A percentile compares a stretch with the other conserved stretches of the same genome.
Conservation (phyloP, 176 grass and related monocot species). For the Triticum urartu region DNA sequence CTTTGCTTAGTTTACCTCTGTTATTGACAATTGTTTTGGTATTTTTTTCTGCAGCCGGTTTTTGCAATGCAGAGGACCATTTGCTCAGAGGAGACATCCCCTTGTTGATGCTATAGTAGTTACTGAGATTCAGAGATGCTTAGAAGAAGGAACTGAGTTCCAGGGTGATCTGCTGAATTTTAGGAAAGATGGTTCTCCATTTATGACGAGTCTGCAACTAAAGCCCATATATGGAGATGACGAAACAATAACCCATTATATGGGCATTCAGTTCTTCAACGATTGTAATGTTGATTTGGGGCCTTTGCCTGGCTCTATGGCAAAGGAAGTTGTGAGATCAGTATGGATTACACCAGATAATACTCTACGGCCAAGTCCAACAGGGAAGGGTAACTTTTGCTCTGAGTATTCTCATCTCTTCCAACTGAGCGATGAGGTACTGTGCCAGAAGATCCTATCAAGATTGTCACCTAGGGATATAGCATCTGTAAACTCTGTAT, state of each 20-base stretch:
- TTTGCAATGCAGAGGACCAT: conserved; percentile 85
- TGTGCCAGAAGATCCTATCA: conserved; percentile 80
- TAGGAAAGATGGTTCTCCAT: conserved; percentile 85
- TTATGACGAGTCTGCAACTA: conserved; percentile 64
- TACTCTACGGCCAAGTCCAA: conserved; percentile 25
- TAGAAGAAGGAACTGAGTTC: conserved; percentile 75
- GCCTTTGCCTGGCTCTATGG: conserved; percentile 31
- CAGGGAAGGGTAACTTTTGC: conserved; percentile 46
- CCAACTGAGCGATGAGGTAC: conserved; percentile 77
- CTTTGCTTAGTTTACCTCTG: neutral
- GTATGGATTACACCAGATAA: conserved; percentile 33
- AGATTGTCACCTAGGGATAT: conserved; percentile 83
- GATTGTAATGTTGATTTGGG: conserved; percentile 63
- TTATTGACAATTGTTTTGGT: conserved; percentile 15
- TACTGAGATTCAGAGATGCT: conserved; percentile 67
- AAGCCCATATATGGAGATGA: conserved; percentile 86
- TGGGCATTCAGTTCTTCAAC: conserved; percentile 86
- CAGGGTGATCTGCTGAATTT: conserved; percentile 92
- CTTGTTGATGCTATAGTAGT: conserved; percentile 79
- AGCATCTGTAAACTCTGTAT: conserved; percentile 87
- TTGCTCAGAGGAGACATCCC: conserved; percentile 77
- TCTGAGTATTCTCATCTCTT: conserved; percentile 66
- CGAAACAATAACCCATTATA: conserved; percentile 76
- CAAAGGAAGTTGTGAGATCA: conserved; percentile 43
- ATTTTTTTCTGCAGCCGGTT: conserved; percentile 64